Evolutionary conservation across 2,329 filamentous ascomycete genomes (phyloP).

Genomic region (Epichloe gansuensis): DNA sequence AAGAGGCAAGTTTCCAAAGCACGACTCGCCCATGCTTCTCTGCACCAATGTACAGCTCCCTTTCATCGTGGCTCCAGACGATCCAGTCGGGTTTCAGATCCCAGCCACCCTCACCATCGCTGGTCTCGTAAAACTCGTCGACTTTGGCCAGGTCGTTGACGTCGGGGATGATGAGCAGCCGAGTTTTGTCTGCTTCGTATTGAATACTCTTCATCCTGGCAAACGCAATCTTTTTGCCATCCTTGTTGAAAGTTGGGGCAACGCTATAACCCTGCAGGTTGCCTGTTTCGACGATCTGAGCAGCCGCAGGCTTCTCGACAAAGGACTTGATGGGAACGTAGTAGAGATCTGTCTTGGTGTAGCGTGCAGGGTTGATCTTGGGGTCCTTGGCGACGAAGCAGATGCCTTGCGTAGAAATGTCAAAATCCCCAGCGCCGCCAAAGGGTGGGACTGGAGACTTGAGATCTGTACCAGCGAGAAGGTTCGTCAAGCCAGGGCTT

Average conservation of each 20-base stretch:
- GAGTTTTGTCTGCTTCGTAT: constrained; percentile 66
- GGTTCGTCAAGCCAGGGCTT: constrained; percentile 42
- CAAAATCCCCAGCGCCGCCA: constrained; percentile 69
- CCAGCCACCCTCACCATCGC: constrained; percentile 51
- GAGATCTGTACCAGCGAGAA: constrained; percentile 44
- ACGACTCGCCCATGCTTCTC: constrained; percentile 53
- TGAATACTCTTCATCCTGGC: constrained; percentile 62
- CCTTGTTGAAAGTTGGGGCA: constrained; percentile 59
- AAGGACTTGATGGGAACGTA: constrained; percentile 53
- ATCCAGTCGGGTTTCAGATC: constrained; percentile 44
- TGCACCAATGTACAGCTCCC: constrained; percentile 57
- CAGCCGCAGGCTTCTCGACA: constrained; percentile 36
- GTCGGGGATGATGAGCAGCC: constrained; percentile 51
- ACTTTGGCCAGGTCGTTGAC: constrained; percentile 43
- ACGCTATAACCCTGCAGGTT: constrained; percentile 50
- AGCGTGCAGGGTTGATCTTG: constrained; percentile 53
- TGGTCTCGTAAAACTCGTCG: constrained; percentile 47
- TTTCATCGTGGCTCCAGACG: constrained; percentile 44
- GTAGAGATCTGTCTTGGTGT: constrained; percentile 76
- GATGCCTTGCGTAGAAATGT: constrained; percentile 52
- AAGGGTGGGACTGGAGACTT: constrained; percentile 65
- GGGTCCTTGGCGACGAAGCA: constrained; percentile 68
- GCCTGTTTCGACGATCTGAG: constrained; percentile 39
- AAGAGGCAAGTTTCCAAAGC: constrained; percentile 49
- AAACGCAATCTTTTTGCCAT: constrained; percentile 61